These are phyloP conservation scores for Tetradesmus lagerheimii DNA, from an alignment of 139 green algal species.

Conservation along the genomic window DNA sequence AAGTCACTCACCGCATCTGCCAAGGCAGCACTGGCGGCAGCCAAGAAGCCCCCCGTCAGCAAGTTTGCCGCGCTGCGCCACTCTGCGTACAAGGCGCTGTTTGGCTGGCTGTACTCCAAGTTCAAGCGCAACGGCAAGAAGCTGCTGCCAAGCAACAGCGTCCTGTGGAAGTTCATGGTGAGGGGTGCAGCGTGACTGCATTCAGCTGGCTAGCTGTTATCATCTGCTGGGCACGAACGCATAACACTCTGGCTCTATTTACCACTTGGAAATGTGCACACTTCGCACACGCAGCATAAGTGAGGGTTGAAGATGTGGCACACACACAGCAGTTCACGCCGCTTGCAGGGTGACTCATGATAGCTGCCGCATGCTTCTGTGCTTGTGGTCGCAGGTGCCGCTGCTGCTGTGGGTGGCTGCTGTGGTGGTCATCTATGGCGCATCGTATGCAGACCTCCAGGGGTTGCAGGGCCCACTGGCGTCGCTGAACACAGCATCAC, in stretches of 20 bases:
- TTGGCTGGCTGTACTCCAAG: slow-evolving; percentile 33
- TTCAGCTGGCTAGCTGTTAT: background rate
- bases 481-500: slow-evolving; percentile 34
- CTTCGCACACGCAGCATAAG: too few species aligned
- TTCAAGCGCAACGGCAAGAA: slow-evolving; percentile 46
- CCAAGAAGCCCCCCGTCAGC: background rate
- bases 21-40: background rate
- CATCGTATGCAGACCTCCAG: slow-evolving; percentile 40
- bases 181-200: background rate
- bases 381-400: slow-evolving; percentile 27
- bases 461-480: slow-evolving; percentile 51
- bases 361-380: background rate
- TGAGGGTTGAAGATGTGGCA: too few species aligned
- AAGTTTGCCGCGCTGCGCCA: background rate
- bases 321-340: too few species aligned
- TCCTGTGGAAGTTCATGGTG: slow-evolving; percentile 20
- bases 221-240: too few species aligned
- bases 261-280: too few species aligned
- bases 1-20: background rate
- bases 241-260: too few species aligned
- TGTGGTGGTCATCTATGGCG: slow-evolving; percentile 37
- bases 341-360: background rate
- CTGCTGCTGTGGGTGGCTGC: slow-evolving; percentile 47
- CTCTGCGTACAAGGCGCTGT: background rate
- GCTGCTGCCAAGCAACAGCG: background rate